Evolutionary conservation across 345 rosid species (phyloP), one percentile per base, ranked within the genome.

Genomic region (Dipteronia dyeriana): DNA sequence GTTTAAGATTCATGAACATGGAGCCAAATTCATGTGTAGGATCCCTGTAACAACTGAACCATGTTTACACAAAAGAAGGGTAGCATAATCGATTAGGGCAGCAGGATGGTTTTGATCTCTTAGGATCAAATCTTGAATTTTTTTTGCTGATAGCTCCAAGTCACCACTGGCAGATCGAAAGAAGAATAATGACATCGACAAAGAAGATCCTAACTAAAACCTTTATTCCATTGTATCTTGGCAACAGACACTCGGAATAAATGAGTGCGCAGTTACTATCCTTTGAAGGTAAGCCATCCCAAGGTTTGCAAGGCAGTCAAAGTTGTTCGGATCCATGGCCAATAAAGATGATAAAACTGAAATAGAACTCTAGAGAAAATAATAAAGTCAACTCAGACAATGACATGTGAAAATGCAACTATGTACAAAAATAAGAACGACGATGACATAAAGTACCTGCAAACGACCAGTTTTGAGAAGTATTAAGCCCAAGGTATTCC

Each of bases 51-150:
- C 82, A 79, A 81, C 83, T 62, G 94, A 89, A 72, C 97, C 94
- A 82, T 87, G 77, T 85, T 89, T 92, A 89, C 92, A 91, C 65
- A 94, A 90, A 77, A 96, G 92, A 84, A 87, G 74, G 74, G 92
- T 92, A 61, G 98, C 97, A 85, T 92, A 96, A 75, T 96, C 92
- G 75, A 90, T 77, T 59, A 94, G 84, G 34, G 98, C 92, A 39
- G 97, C 90, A 61, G 99, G 99, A 86, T 96, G 99, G 65, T 89
- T 91, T 83, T 94, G 98, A 83, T 96, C 99, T 85, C 87, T 91
- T 64, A 92, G 85, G 64, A 94, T 81, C 88, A 96, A 72, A 76
- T 92, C 97, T 87, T 94, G 94, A 75, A 96, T 88, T 79, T 95
- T 94, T 81, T 89, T 94, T 70, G 89, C 93, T 74, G 99, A 85